Evolutionary conservation across 805 yeast species (phyloP), one percentile per base, ranked within the genome.

Genomic region (Ogataea ganodermae): DNA sequence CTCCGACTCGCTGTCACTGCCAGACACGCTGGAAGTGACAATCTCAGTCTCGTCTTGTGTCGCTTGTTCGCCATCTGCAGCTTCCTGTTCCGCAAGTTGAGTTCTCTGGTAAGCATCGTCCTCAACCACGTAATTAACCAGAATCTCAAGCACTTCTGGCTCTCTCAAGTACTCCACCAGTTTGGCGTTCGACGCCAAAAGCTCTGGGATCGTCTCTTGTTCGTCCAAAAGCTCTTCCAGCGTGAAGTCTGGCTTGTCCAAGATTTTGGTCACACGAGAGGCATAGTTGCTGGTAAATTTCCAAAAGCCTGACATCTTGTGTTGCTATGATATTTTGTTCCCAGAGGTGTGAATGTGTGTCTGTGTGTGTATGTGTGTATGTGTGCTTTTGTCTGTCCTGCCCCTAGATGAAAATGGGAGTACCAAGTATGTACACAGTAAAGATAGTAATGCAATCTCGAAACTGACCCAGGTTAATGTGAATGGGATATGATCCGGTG

Each of bases 111-210:
- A 75, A 13, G 71, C 76, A 39, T 65, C 70, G 36, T 78, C 83
- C 40, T 67, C 68, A 28, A 81, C 80, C 35, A 90, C 77, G 57
- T 80, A 82, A 32, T 84, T 81, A 24, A 92, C 80, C 48, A 92
- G 75, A 47, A 81, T 80, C 44, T 73, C 76, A 50, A 92, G 65
- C 13, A 89, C 80, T 44, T 83, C 86, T 13, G 94, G 90, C 60
- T 87, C 88, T 52, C 92, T 76, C 46, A 94, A 72, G 58, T 84
- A 84, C 58, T 89, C 94, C 32, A 91, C 74, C 42, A 94, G 75
- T 61, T 86, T 84, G 37, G 84, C 76, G 63, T 86, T 86, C 16
- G 89, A 83, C 18, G 85, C 79, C 52, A 84, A 69, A 30, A 89
- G 70, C 62, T 88, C 94, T 48, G 86, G 86, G 22, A 86, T 71